phyloP scores from a whole-genome alignment of 2,329 filamentous ascomycete species.

The Fusarium temperatum region DNA sequence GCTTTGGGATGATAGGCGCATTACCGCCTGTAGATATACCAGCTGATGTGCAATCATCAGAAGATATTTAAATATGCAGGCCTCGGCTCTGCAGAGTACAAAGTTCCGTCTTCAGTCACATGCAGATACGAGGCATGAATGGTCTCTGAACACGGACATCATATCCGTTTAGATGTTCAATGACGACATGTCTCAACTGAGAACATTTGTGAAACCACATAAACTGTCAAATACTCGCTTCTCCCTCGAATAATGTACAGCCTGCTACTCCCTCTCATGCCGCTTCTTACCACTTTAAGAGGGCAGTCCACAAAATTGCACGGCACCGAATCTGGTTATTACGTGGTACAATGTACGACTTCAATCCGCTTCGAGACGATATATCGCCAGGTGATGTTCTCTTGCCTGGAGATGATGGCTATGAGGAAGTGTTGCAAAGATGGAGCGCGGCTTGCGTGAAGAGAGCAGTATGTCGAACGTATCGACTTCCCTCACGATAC shows the following conservation, averaged over 20 bases:
- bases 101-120: neutral
- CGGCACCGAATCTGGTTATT: neutral
- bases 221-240: constrained; percentile 22
- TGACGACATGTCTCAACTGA: constrained; percentile 38
- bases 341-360: constrained; percentile 26
- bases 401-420: constrained; percentile 44
- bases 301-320: neutral
- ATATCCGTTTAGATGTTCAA: constrained; percentile 6
- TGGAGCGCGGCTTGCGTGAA: constrained; percentile 50
- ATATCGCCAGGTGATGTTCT: constrained; percentile 38
- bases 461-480: constrained; percentile 40
- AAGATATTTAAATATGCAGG: neutral
- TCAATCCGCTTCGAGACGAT: constrained; percentile 21
- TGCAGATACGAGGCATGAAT: neutral
- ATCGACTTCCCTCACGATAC: neutral
- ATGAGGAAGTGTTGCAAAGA: constrained; percentile 45
- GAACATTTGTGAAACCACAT: constrained; percentile 10
- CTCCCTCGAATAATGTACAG: neutral
- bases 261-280: neutral
- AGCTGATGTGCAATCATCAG: constrained; percentile 9
- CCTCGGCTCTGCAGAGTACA: neutral
- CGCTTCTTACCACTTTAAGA: neutral
- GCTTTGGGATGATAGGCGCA: constrained; percentile 33
- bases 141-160: neutral
- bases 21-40: constrained; percentile 34